Evolutionary conservation across 2,329 filamentous ascomycete species (phyloP).

Genomic region (Chaetomium strumarium): DNA sequence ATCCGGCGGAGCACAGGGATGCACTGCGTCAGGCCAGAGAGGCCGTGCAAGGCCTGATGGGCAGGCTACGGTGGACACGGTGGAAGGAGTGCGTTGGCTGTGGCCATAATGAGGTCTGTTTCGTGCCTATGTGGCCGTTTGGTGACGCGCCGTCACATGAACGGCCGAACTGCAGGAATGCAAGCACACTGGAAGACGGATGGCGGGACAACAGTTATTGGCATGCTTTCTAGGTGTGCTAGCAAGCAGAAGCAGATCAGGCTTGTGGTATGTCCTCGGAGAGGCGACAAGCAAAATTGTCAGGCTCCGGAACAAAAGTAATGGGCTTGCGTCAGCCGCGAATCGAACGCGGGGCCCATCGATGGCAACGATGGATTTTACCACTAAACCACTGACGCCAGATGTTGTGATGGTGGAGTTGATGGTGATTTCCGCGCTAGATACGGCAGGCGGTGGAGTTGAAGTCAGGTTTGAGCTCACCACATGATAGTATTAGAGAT

Average conservation of each 20-base stretch:
- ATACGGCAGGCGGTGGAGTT: too few species aligned
- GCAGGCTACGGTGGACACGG: slow-evolving; percentile 30
- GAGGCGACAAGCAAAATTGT: too few species aligned
- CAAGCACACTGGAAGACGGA: not conserved
- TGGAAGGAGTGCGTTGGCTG: slow-evolving; percentile 34
- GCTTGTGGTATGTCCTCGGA: too few species aligned
- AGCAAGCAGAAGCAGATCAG: not conserved
- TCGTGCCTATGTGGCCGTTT: slow-evolving; percentile 36
- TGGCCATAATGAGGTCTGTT: slow-evolving; percentile 30
- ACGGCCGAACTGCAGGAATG: slow-evolving; percentile 27
- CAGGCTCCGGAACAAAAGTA: not conserved
- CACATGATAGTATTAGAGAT: too few species aligned
- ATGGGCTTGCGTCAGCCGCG: slow-evolving; percentile 23
- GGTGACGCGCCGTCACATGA: slow-evolving; percentile 30
- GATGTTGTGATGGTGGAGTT: not conserved
- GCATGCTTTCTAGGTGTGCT: not conserved
- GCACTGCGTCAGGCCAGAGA: slow-evolving; percentile 7
- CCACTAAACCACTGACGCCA: slow-evolving; percentile 43
- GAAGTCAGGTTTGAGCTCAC: too few species aligned
- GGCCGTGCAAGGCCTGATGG: slow-evolving; percentile 24
- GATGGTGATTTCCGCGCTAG: too few species aligned
- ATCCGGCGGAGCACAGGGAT: slow-evolving; percentile 10
- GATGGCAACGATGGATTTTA: slow-evolving; percentile 51
- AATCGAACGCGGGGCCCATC: slow-evolving; percentile 36
- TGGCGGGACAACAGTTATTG: slow-evolving; percentile 13